phyloP scores from a whole-genome alignment of 768 basidiomycete species.

The Lyophyllum decastes region DNA sequence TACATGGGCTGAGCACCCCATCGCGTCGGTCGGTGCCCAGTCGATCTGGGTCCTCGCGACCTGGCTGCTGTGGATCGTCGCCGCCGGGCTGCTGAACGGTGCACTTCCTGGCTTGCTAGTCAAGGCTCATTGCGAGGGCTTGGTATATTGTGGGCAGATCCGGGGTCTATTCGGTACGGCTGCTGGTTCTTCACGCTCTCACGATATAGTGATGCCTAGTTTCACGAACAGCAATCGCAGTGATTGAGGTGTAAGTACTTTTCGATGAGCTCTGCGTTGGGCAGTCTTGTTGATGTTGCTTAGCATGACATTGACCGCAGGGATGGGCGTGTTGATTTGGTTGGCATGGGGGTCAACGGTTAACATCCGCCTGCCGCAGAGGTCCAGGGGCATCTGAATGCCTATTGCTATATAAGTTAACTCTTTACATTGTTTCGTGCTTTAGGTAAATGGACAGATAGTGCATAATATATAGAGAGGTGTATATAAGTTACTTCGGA shows the following conservation, averaged over 20 bases:
- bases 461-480: not conserved
- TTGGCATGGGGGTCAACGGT: constrained; percentile 53
- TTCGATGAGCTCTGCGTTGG: not conserved
- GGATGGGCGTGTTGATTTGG: constrained; percentile 51
- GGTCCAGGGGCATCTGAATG: not conserved
- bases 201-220: not conserved
- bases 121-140: constrained; percentile 37
- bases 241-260: constrained; percentile 51
- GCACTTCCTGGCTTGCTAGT: constrained; percentile 47
- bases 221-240: constrained; percentile 38
- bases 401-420: not conserved
- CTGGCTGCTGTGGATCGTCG: constrained; percentile 63
- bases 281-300: constrained; percentile 5
- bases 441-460: not conserved
- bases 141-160: constrained; percentile 60
- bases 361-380: constrained; percentile 2
- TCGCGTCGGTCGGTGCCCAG: constrained; percentile 61
- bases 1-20: constrained; percentile 49
- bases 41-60: constrained; percentile 59
- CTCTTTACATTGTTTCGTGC: not conserved
- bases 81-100: constrained; percentile 51
- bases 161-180: constrained; percentile 52
- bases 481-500: not conserved
- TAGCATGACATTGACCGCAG: constrained; percentile 48
- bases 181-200: not conserved